phyloP scores from a whole-genome alignment of 352 stramenopile genomes.

The Phytophthora foliorum region DNA sequence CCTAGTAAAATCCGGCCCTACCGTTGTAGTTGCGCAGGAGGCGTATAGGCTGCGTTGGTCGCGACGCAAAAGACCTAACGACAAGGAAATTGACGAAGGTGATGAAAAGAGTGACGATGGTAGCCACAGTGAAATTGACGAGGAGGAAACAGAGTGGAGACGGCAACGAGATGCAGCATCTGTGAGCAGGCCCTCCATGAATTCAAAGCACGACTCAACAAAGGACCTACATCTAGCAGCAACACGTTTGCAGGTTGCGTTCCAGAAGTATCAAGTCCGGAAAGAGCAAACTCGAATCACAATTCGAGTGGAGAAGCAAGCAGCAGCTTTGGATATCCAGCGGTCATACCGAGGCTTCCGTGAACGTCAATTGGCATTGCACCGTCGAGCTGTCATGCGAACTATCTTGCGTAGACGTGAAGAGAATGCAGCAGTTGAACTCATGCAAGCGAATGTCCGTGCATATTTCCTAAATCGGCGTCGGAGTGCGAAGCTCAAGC shows the following conservation, averaged over 20 bases:
- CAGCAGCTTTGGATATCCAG: slow-evolving; percentile 72
- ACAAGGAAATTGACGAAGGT: background rate
- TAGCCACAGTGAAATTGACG: slow-evolving; percentile 34
- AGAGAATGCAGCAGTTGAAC: slow-evolving; percentile 61
- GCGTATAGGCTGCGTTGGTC: slow-evolving; percentile 10
- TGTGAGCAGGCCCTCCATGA: slow-evolving; percentile 13
- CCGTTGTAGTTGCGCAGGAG: slow-evolving; percentile 20
- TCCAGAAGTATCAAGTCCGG: slow-evolving; percentile 65
- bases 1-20: slow-evolving; percentile 18
- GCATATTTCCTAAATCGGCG: slow-evolving; percentile 66
- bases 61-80: background rate
- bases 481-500: slow-evolving; percentile 31
- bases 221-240: slow-evolving; percentile 65
- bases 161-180: slow-evolving; percentile 37
- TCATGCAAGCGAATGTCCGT: slow-evolving; percentile 75
- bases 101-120: slow-evolving; percentile 14
- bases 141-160: slow-evolving; percentile 51
- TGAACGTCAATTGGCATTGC: slow-evolving; percentile 54
- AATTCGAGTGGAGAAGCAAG: slow-evolving; percentile 56
- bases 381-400: slow-evolving; percentile 65
- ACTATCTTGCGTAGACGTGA: slow-evolving; percentile 55
- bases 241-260: slow-evolving; percentile 59
- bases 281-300: slow-evolving; percentile 61
- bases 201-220: slow-evolving; percentile 44
- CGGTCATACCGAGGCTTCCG: slow-evolving; percentile 70